A percentile compares a stretch with the other conserved stretches of the same genome.
Evolutionary conservation across 352 stramenopile species (phyloP).

Genomic region (Pythium biforme): DNA sequence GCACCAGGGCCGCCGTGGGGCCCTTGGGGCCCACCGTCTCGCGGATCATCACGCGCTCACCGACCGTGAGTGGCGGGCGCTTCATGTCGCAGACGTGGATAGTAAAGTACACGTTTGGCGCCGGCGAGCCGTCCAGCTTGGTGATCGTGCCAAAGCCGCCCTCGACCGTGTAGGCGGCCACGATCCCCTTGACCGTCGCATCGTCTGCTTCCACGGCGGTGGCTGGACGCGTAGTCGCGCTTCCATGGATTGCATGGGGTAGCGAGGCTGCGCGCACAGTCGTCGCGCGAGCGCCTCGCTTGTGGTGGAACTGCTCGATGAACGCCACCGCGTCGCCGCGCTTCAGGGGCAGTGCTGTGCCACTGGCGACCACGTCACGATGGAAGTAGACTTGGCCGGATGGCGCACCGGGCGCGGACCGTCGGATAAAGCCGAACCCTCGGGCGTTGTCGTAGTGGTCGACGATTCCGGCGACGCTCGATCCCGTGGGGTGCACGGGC

Average conservation of each 20-base stretch:
- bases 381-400: conserved; percentile 7
- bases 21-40: conserved; percentile 4
- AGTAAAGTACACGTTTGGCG: neutral
- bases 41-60: conserved; percentile 6
- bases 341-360: neutral
- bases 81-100: conserved; percentile 7
- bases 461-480: neutral
- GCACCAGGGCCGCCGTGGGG: neutral
- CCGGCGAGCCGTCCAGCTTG: neutral
- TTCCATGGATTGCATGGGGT: neutral
- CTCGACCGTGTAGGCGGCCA: neutral
- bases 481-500: neutral
- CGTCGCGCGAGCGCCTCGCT: neutral
- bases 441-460: conserved; percentile 4
- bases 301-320: neutral
- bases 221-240: neutral
- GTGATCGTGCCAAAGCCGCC: conserved; percentile 6
- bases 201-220: neutral
- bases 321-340: conserved; percentile 11
- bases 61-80: neutral
- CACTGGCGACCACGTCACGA: neutral
- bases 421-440: conserved; percentile 11
- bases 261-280: neutral
- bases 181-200: neutral
- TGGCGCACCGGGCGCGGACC: neutral